phyloP scores from a whole-genome alignment of 1,284 basidiomycete genomes.

The Sanghuangporus weigelae region DNA sequence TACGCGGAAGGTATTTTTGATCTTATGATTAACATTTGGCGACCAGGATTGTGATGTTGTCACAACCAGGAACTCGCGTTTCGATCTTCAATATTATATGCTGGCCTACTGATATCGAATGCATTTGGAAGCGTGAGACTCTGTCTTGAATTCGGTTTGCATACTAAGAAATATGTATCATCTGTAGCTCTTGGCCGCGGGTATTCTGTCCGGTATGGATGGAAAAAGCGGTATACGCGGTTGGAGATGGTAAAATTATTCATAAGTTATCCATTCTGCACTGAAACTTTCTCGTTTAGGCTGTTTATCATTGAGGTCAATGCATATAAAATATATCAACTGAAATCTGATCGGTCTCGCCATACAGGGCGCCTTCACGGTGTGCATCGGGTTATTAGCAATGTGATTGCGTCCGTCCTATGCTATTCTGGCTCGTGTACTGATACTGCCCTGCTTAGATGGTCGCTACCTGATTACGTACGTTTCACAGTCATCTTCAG shows the following conservation, averaged over 20 bases:
- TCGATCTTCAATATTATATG: conserved; percentile 37
- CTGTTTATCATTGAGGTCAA: conserved; percentile 27
- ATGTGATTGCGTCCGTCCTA: conserved; percentile 9
- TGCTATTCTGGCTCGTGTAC: background rate
- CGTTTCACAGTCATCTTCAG: background rate
- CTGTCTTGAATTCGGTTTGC: background rate
- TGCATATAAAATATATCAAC: background rate
- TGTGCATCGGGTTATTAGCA: conserved; percentile 17
- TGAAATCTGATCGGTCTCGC: background rate
- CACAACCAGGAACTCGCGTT: conserved; percentile 26
- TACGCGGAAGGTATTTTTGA: conserved; percentile 19
- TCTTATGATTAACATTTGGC: background rate
- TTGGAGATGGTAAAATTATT: conserved; percentile 32
- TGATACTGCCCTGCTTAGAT: conserved; percentile 14
- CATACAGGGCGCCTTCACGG: conserved; percentile 18
- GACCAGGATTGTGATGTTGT: background rate
- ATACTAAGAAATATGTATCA: conserved; percentile 16
- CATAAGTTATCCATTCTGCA: background rate
- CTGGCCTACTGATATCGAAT: conserved; percentile 36
- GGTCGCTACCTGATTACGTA: conserved; percentile 24
- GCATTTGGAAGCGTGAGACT: conserved; percentile 33
- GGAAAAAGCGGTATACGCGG: conserved; percentile 37
- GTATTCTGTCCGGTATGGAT: conserved; percentile 41
- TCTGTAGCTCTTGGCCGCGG: conserved; percentile 28
- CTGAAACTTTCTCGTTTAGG: conserved; percentile 12